These are phyloP conservation scores for Cadophora sp. DNA, from an alignment of 2,329 filamentous ascomycete genomes.

Conservation along the genomic window DNA sequence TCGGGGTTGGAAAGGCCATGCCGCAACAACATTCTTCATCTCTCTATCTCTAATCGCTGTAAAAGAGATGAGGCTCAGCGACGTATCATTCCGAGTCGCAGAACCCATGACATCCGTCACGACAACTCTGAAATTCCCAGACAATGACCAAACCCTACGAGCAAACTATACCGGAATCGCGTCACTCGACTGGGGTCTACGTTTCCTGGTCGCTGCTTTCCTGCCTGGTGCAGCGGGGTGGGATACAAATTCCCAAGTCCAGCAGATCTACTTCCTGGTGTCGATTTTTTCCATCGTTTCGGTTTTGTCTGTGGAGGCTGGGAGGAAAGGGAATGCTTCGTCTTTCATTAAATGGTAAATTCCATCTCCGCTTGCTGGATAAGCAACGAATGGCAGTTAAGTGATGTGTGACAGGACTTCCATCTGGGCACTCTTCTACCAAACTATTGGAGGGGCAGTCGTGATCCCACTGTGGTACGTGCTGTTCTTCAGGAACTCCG, in stretches of 20 bases:
- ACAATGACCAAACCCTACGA: background rate
- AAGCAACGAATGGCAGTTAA: background rate
- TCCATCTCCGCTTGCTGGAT: too few relatives aligned
- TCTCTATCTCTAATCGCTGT: background rate
- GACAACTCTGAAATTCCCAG: background rate
- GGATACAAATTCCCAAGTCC: background rate
- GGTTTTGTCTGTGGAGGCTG: constrained; percentile 8
- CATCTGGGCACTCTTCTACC: constrained; percentile 5
- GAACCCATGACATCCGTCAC: background rate
- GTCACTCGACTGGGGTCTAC: background rate
- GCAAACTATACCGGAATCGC: background rate
- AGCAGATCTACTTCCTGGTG: constrained; percentile 8
- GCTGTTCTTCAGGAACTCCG: background rate
- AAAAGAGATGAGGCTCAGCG: constrained; percentile 9
- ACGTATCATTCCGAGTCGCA: background rate
- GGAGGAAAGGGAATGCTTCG: constrained; percentile 6
- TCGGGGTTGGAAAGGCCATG: background rate
- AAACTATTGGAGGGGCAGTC: constrained; percentile 8
- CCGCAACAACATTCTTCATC: background rate
- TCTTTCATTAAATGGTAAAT: background rate
- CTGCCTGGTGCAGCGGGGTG: constrained; percentile 3
- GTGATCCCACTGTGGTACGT: constrained; percentile 8
- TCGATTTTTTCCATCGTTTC: constrained; percentile 3
- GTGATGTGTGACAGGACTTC: background rate
- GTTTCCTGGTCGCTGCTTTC: constrained; percentile 4